These are phyloP conservation scores for Ammopiptanthus mongolicus DNA, from an alignment of 306 rosid species.

Conservation along the genomic window DNA sequence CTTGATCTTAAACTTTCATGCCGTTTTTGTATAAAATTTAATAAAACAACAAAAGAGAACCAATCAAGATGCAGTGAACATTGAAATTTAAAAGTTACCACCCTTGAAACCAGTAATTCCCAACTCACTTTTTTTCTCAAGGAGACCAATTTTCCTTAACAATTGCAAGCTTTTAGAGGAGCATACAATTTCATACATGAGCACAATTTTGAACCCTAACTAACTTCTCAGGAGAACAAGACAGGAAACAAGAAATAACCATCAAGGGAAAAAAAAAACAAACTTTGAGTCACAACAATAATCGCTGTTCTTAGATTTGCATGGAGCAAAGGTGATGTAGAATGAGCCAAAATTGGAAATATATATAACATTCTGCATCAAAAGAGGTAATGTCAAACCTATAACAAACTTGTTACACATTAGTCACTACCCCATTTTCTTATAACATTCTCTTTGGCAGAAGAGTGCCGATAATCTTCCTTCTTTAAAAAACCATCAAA, in stretches of 20 bases:
- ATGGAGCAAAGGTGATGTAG: conserved; percentile 10
- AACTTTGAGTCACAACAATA: conserved; percentile 1
- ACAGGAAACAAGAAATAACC: background rate
- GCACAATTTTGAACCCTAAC: background rate
- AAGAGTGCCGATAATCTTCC: conserved; percentile 39
- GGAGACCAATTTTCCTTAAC: background rate
- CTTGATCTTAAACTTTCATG: background rate
- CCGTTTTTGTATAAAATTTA: background rate
- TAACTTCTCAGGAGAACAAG: background rate
- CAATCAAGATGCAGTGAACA: background rate
- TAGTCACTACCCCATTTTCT: conserved; percentile 80
- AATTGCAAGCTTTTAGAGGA: conserved; percentile 10
- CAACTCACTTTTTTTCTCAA: background rate
- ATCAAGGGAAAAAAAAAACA: background rate
- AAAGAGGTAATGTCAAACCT: conserved; percentile 22
- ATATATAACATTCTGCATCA: background rate
- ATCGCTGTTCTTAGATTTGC: background rate
- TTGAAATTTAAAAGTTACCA: background rate
- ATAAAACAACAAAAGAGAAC: background rate
- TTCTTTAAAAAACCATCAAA: conserved; percentile 36
- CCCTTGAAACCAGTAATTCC: background rate
- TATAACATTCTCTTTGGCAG: conserved; percentile 77
- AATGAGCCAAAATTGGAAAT: background rate
- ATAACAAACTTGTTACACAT: conserved; percentile 30
- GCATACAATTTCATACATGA: background rate